Evolutionary conservation across 2,329 filamentous ascomycete genomes (phyloP).

Genomic region (Sclerotinia borealis): DNA sequence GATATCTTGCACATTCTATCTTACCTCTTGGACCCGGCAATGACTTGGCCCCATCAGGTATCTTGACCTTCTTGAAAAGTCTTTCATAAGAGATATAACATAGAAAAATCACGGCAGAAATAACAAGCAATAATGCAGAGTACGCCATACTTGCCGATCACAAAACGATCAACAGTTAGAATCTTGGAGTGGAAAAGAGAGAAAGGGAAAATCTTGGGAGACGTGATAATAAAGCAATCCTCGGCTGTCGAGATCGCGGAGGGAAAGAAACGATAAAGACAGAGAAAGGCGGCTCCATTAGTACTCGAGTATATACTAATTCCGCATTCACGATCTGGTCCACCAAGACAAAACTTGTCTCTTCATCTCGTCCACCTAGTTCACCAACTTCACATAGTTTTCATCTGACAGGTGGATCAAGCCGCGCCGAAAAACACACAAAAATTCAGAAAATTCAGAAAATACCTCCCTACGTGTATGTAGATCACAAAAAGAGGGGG

Average conservation of each 20-base stretch:
- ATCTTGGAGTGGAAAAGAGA: background rate
- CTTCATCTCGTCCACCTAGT: background rate
- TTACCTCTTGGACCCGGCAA: constrained; percentile 18
- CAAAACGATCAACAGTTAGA: background rate
- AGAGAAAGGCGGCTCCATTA: background rate
- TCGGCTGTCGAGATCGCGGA: background rate
- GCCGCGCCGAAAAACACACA: background rate
- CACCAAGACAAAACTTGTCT: background rate
- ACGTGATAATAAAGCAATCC: background rate
- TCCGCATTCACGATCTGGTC: background rate
- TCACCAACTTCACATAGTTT: background rate
- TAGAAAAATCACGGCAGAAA: background rate
- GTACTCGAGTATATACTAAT: background rate
- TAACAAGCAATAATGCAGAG: background rate
- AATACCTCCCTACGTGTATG: background rate
- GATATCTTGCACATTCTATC: background rate
- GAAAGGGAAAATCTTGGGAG: background rate
- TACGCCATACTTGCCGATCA: constrained; percentile 1
- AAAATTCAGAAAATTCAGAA: too few relatives aligned
- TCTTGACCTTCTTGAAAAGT: background rate
- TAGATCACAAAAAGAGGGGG: background rate
- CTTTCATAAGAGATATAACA: constrained; percentile 9
- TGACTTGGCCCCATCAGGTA: constrained; percentile 14
- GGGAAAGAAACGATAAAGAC: background rate
- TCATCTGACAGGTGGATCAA: background rate